phyloP scores from a whole-genome alignment of 176 grass and related monocot species.

The Dactylis glomerata region DNA sequence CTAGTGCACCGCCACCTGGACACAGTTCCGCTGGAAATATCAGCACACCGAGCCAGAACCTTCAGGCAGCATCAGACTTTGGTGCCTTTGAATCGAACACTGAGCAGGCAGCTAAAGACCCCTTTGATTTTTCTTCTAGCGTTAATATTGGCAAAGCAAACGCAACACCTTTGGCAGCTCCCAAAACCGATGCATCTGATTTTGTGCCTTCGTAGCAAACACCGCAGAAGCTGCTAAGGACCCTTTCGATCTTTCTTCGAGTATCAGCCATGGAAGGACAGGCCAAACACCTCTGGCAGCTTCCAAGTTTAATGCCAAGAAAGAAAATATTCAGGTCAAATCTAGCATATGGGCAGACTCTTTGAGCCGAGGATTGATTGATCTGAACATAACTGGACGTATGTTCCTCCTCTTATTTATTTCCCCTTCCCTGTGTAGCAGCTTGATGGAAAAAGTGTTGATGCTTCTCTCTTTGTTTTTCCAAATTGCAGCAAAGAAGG shows the following conservation, averaged over 20 bases:
- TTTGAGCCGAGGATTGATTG: constrained; percentile 88
- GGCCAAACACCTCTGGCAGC: constrained; percentile 27
- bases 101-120: constrained; percentile 32
- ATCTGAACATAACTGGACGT: constrained; percentile 95
- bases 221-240: constrained; percentile 37
- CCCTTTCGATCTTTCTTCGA: constrained; percentile 39
- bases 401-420: constrained; percentile 23
- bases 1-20: constrained; percentile 22
- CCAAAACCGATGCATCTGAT: constrained; percentile 31
- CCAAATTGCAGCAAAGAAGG: constrained; percentile 84
- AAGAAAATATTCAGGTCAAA: constrained; percentile 86
- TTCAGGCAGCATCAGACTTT: constrained; percentile 43
- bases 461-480: constrained; percentile 15
- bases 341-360: constrained; percentile 98
- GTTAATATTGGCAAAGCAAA: constrained; percentile 29
- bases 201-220: constrained; percentile 58
- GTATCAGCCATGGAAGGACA: constrained; percentile 31
- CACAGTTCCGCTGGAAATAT: constrained; percentile 44
- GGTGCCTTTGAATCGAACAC: constrained; percentile 52
- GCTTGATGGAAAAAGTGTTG: constrained; percentile 6
- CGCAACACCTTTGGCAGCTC: constrained; percentile 39
- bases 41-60: constrained; percentile 37
- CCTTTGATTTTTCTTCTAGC: constrained; percentile 39
- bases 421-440: not conserved
- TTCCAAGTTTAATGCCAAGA: constrained; percentile 34